A percentile compares a stretch with the other conserved stretches of the same genome.
phyloP scores from a whole-genome alignment of 1,284 basidiomycete genomes.

The Moniliella sp. region DNA sequence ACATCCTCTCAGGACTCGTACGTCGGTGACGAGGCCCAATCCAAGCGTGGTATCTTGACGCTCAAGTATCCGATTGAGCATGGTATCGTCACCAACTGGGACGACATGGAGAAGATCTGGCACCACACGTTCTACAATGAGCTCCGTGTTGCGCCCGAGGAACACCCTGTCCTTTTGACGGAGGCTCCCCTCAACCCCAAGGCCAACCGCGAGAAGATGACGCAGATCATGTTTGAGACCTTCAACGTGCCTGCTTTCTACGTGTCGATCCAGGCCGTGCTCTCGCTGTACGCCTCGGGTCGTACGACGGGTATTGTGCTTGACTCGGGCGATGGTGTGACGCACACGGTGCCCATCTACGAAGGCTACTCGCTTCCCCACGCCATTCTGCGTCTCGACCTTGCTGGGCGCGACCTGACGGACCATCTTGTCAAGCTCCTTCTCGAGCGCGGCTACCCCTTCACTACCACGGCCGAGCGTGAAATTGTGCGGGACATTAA shows the following conservation, averaged over 20 bases:
- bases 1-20: conserved; percentile 45
- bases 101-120: conserved; percentile 35
- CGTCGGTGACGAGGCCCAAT: conserved; percentile 60
- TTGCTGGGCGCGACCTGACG: conserved; percentile 83
- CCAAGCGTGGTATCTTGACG: conserved; percentile 82
- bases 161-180: conserved; percentile 78
- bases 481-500: conserved; percentile 95
- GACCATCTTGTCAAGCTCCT: conserved; percentile 74
- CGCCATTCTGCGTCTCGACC: conserved; percentile 82
- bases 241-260: conserved; percentile 86
- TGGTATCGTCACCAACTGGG: conserved; percentile 58
- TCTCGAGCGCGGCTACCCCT: conserved; percentile 78
- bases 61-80: conserved; percentile 46
- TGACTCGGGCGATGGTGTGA: conserved; percentile 81
- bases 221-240: conserved; percentile 91
- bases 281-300: conserved; percentile 76
- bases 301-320: conserved; percentile 77
- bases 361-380: conserved; percentile 85
- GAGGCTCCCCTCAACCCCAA: conserved; percentile 88
- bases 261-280: conserved; percentile 74
- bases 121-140: conserved; percentile 38
- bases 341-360: conserved; percentile 81
- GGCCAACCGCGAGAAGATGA: conserved; percentile 87
- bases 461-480: conserved; percentile 74
- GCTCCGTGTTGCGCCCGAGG: conserved; percentile 44